phyloP scores from a whole-genome alignment of 106 monocot species.

The Alisma plantagoaquatica region DNA sequence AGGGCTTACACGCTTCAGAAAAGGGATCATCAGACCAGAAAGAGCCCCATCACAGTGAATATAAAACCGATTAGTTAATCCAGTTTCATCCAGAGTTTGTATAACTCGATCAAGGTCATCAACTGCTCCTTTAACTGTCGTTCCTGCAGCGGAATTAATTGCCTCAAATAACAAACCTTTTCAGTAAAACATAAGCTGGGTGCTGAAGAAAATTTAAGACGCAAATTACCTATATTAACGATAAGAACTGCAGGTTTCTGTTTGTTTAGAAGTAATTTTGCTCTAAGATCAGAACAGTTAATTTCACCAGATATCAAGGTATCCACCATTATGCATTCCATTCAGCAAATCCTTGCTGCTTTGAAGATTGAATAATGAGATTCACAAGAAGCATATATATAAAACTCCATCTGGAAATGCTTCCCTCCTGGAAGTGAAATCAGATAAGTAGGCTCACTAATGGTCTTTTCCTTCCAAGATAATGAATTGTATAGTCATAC shows the following conservation, averaged over 20 bases:
- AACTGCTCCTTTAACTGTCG: constrained; percentile 21
- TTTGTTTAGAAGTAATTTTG: constrained; percentile 38
- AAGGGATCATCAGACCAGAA: constrained; percentile 88
- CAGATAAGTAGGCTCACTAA: background rate
- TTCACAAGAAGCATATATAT: constrained; percentile 61
- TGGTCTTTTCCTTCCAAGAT: too few species aligned
- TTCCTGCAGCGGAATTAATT: constrained; percentile 28
- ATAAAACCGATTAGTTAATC: constrained; percentile 10
- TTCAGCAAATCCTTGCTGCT: constrained; percentile 73
- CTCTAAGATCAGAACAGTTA: constrained; percentile 41
- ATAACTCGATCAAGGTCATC: constrained; percentile 15
- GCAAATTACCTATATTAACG: constrained; percentile 70
- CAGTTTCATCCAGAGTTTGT: constrained; percentile 6
- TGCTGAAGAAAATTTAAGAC: background rate
- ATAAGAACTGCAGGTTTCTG: constrained; percentile 62
- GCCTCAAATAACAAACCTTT: background rate
- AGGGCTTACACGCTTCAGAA: constrained; percentile 58
- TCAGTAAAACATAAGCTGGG: background rate
- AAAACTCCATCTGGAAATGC: constrained; percentile 51
- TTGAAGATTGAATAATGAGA: constrained; percentile 78
- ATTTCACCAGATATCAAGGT: constrained; percentile 71
- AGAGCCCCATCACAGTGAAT: constrained; percentile 46
- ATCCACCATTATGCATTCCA: constrained; percentile 53
- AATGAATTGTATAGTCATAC: too few species aligned
- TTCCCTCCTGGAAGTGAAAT: constrained; percentile 57